Percentiles rank a stretch among this genome's conserved stretches.
These are phyloP conservation scores for Fusarium oxysporum DNA, from an alignment of 2,329 filamentous ascomycete genomes.

Conservation along the genomic window DNA sequence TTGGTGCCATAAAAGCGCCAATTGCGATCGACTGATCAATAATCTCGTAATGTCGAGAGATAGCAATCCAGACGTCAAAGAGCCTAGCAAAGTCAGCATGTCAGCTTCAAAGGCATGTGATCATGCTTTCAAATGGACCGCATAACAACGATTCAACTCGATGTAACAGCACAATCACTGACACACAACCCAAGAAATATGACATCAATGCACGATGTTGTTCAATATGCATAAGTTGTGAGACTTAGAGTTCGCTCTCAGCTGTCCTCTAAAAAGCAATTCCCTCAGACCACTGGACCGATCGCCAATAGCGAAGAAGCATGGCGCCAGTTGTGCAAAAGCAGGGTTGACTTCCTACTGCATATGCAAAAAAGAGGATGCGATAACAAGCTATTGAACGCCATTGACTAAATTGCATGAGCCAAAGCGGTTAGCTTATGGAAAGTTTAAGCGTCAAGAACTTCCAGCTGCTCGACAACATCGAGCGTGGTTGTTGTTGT, in stretches of 20 bases:
- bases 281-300: background rate
- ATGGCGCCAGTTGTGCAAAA: constrained; percentile 12
- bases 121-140: constrained; percentile 2
- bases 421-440: constrained; percentile 19
- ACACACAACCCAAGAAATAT: background rate
- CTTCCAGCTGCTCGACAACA: constrained; percentile 15
- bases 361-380: constrained; percentile 19
- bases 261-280: constrained; percentile 8
- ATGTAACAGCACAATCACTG: constrained; percentile 18
- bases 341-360: background rate
- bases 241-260: constrained; percentile 21
- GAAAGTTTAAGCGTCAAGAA: constrained; percentile 15
- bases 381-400: constrained; percentile 19
- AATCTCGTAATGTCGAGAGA: background rate
- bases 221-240: constrained; percentile 28
- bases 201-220: background rate
- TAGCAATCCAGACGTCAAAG: background rate
- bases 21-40: constrained; percentile 8
- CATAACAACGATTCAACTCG: constrained; percentile 13
- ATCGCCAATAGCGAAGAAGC: constrained; percentile 17
- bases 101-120: constrained; percentile 21
- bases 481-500: constrained; percentile 13
- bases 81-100: constrained; percentile 18
- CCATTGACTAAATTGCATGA: constrained; percentile 8
- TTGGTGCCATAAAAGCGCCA: constrained; percentile 1